These are phyloP conservation scores for Trichoderma lentiforme DNA, from an alignment of 2,329 filamentous ascomycete species.

Conservation along the genomic window DNA sequence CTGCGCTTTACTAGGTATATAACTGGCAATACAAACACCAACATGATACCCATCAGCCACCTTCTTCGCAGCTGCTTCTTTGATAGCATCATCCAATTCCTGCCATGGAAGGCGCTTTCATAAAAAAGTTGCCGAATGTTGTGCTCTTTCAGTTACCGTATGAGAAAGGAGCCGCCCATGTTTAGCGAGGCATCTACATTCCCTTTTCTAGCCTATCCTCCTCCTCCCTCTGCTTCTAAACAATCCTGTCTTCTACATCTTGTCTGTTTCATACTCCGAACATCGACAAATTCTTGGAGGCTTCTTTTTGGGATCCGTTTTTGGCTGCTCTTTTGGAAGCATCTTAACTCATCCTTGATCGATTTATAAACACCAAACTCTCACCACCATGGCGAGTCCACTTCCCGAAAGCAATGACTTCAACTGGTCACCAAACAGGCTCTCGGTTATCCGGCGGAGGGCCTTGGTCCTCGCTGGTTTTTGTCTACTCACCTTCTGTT, in stretches of 20 bases:
- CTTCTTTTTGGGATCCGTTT: conserved; percentile 25
- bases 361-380: conserved; percentile 19
- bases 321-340: conserved; percentile 28
- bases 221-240: neutral
- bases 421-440: neutral
- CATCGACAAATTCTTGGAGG: conserved; percentile 16
- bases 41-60: neutral
- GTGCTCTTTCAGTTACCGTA: no score
- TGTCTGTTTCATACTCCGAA: neutral
- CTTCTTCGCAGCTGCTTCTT: neutral
- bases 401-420: neutral
- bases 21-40: neutral
- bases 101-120: neutral
- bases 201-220: neutral
- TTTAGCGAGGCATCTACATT: neutral
- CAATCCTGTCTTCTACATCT: neutral
- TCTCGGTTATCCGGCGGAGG: neutral
- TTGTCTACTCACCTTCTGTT: conserved; percentile 6
- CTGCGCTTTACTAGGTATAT: neutral
- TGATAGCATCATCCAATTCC: neutral
- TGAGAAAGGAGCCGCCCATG: neutral
- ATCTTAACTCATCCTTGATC: conserved; percentile 22
- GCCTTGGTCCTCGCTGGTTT: conserved; percentile 4
- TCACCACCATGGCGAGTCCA: neutral
- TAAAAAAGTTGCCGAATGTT: neutral